phyloP scores from a whole-genome alignment of 495 filamentous ascomycete genomes.

The Xylaria scruposa region DNA sequence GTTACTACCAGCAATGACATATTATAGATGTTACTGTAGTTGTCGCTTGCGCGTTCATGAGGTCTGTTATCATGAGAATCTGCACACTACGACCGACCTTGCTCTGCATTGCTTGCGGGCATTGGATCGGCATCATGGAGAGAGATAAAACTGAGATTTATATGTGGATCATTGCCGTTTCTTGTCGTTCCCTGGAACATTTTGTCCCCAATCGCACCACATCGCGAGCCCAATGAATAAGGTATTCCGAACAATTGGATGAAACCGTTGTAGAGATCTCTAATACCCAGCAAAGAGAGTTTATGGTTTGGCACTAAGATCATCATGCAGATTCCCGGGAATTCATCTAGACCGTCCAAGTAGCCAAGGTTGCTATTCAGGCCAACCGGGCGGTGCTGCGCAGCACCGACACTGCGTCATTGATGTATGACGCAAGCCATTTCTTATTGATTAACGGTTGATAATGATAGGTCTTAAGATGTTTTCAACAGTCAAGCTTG shows the following conservation, averaged over 20 bases:
- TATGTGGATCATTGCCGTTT: background rate
- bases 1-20: background rate
- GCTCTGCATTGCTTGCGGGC: background rate
- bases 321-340: slow-evolving; percentile 13
- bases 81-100: background rate
- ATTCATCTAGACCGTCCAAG: background rate
- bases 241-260: background rate
- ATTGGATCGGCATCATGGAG: background rate
- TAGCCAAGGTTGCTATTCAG: background rate
- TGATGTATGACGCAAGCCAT: slow-evolving; percentile 7
- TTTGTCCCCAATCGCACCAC: background rate
- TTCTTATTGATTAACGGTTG: background rate
- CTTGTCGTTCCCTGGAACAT: background rate
- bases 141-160: background rate
- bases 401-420: slow-evolving; percentile 17
- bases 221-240: background rate
- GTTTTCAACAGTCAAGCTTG: background rate
- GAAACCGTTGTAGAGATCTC: slow-evolving; percentile 15
- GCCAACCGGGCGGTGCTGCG: background rate
- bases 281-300: background rate
- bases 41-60: background rate
- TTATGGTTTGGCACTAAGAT: background rate
- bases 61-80: background rate
- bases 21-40: background rate
- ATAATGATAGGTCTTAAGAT: background rate